phyloP scores from a whole-genome alignment of 495 filamentous ascomycete species.

The Cudoniella acicularis region DNA sequence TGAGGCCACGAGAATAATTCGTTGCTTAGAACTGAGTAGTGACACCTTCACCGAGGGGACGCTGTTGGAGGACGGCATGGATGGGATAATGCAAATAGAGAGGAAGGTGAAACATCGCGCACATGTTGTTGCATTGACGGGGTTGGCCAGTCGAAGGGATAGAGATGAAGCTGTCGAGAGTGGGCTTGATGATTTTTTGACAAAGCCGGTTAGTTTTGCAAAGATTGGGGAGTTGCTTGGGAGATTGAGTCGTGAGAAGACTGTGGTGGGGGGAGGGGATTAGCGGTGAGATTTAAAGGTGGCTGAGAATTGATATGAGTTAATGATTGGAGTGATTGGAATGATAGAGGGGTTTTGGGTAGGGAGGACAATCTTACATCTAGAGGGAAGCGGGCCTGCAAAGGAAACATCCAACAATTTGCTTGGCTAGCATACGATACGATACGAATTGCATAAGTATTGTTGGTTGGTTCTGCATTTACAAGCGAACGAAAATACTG shows the following conservation, averaged over 20 bases:
- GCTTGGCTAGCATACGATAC: no score
- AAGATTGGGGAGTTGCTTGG: background rate
- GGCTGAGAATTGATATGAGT: no score
- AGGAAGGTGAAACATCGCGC: background rate
- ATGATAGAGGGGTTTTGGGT: no score
- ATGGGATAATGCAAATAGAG: background rate
- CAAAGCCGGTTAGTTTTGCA: constrained; percentile 55
- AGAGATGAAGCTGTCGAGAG: constrained; percentile 57
- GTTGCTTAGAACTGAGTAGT: constrained; percentile 41
- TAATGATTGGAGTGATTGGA: no score
- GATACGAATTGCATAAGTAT: no score
- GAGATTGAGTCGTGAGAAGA: background rate
- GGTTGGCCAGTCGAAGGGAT: constrained; percentile 54
- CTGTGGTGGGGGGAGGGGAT: no score
- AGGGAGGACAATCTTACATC: no score
- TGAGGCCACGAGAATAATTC: constrained; percentile 49
- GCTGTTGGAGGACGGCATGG: background rate
- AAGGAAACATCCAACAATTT: no score
- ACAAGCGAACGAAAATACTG: no score
- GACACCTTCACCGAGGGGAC: constrained; percentile 36
- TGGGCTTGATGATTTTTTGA: constrained; percentile 63
- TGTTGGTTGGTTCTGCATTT: no score
- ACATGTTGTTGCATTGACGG: constrained; percentile 59
- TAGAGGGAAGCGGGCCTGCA: no score
- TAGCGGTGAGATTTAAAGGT: no score